phyloP scores from a whole-genome alignment of 2,329 filamentous ascomycete genomes.

The Tolypocladium album region DNA sequence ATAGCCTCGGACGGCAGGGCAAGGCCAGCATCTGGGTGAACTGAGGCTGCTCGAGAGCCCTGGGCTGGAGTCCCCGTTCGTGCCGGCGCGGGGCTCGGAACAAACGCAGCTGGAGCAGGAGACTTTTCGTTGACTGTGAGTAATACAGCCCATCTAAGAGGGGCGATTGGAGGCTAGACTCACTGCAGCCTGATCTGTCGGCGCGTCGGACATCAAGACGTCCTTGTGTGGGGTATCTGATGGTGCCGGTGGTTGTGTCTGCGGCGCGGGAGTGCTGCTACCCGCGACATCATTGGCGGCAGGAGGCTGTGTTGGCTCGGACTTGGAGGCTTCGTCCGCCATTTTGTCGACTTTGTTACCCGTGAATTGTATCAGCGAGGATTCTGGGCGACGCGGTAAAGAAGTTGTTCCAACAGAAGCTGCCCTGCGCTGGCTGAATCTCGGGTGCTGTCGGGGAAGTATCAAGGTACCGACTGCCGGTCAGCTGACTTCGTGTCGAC shows the following conservation, averaged over 20 bases:
- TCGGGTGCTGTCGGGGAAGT: constrained; percentile 1
- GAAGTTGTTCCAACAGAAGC: neutral
- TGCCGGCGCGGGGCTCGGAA: constrained; percentile 30
- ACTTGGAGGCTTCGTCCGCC: constrained; percentile 16
- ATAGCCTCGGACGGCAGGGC: constrained; percentile 50
- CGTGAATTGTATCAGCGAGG: neutral
- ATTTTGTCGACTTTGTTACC: constrained; percentile 8
- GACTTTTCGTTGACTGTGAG: constrained; percentile 11
- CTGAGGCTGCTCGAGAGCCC: constrained; percentile 45
- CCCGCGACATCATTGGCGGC: constrained; percentile 10
- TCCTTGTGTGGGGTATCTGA: constrained; percentile 22
- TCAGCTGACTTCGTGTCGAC: constrained; percentile 29
- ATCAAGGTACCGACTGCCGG: neutral
- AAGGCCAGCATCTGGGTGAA: constrained; percentile 41
- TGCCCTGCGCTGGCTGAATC: constrained; percentile 1
- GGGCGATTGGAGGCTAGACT: neutral
- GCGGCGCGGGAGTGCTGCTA: constrained; percentile 8
- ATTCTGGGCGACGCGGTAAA: neutral
- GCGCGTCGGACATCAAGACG: constrained; percentile 32
- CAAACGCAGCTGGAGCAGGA: constrained; percentile 23
- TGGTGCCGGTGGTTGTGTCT: constrained; percentile 4
- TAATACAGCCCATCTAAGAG: neutral
- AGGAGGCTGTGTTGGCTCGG: constrained; percentile 9
- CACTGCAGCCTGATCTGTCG: constrained; percentile 29
- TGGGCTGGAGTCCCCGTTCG: constrained; percentile 39